Base-by-base conservation (phyloP, 2,329 filamentous ascomycete species). In the Sordariomycetes sp. region DNA sequence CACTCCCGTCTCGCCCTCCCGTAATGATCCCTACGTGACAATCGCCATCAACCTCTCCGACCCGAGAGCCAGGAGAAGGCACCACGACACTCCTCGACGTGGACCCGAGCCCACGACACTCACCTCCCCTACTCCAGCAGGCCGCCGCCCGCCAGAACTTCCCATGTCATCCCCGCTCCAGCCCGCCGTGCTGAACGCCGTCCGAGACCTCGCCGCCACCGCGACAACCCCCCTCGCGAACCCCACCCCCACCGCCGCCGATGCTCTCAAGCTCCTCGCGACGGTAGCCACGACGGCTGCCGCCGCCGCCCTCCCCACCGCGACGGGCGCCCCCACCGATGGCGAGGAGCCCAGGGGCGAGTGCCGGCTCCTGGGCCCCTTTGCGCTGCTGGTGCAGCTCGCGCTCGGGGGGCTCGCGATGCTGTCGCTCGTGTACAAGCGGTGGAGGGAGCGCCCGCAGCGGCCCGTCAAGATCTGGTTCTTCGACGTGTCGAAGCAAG, bases 401-500 rank as follows among this genome's bases (percentile, higher is more conserved):
- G 89, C 90, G 1, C 81, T 99, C 20, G 94, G 94, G 20, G 82
- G 79, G 20, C 75, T 96, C 58, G 94, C 94, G 10, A 74, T 97
- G 56, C 75, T 92, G 57, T 89, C 90, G 1, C 79, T 99, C 54
- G 92, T 97, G 8, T 95, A 84, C 75, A 99, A 99, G 76, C 81
- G 94, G 63, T 96, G 87, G 84, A 82, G 89, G 62, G 94, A 99
- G 72, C 80, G 89, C 58, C 92, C 94, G 1, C 92, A 96, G 69
- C 81, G 94, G 57, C 92, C 92, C 1, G 67, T 97, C 66, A 95
- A 95, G 78, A 90, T 99, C 62, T 99, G 94, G 92, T 91, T 89
- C 70, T 99, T 97, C 69, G 94, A 99, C 68, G 94, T 85, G 25
- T 95, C 90, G 35, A 99, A 99, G 76, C 94, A 99, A 75, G 90